phyloP scores from a whole-genome alignment of 345 rosid species.

The Pugionium dolabratum region DNA sequence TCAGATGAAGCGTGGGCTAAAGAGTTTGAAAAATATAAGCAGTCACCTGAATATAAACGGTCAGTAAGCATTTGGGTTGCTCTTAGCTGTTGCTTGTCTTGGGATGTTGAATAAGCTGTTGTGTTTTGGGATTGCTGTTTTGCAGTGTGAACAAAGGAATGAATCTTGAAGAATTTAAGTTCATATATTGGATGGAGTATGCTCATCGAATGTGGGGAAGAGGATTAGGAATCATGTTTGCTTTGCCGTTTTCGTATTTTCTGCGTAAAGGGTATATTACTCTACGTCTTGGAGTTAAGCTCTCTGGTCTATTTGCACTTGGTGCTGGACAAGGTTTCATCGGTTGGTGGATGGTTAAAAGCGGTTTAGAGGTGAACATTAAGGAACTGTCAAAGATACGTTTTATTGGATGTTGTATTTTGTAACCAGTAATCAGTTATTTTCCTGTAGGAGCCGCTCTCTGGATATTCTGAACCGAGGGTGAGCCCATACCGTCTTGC shows the following conservation, averaged over 20 bases:
- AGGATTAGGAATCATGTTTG: constrained; percentile 90
- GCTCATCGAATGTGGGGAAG: constrained; percentile 99
- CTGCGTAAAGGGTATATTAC: constrained; percentile 87
- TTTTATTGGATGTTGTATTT: background rate
- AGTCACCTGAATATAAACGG: constrained; percentile 88
- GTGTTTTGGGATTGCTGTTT: background rate
- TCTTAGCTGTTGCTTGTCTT: background rate
- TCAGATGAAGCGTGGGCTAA: constrained; percentile 73
- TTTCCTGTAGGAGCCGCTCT: constrained; percentile 70
- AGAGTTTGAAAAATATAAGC: constrained; percentile 88
- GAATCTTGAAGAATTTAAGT: constrained; percentile 88
- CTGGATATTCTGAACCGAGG: constrained; percentile 83
- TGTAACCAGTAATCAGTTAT: constrained; percentile 29
- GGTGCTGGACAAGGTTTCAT: constrained; percentile 98
- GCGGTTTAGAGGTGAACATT: constrained; percentile 83
- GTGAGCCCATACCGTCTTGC: constrained; percentile 96
- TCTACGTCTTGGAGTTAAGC: constrained; percentile 70
- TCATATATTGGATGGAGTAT: constrained; percentile 98
- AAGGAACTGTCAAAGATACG: background rate
- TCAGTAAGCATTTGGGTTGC: constrained; percentile 19
- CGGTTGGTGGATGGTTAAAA: constrained; percentile 99
- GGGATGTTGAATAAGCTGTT: constrained; percentile 3
- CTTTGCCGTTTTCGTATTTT: constrained; percentile 93
- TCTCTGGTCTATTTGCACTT: constrained; percentile 80
- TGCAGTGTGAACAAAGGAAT: constrained; percentile 89